Conservation (phyloP, 257 asterid genomes). For the Jasminum sambac region DNA sequence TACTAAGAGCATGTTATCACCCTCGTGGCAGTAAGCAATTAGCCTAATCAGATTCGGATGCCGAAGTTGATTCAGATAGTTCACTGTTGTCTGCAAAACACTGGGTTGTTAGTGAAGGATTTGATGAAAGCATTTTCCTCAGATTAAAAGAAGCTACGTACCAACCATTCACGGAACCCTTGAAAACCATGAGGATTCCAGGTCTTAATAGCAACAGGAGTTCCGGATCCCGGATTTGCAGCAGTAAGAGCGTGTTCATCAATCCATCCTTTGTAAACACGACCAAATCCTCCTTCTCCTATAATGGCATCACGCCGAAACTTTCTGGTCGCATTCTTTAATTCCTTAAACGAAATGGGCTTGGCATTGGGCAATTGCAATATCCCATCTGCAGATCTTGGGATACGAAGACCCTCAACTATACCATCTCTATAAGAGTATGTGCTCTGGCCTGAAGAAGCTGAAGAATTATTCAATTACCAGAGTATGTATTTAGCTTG, state of each 20-base stretch:
- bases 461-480: slow-evolving; percentile 1
- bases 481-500: background rate
- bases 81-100: slow-evolving; percentile 22
- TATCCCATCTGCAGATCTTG: slow-evolving; percentile 17
- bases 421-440: background rate
- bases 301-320: background rate
- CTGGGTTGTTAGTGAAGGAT: background rate
- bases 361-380: background rate
- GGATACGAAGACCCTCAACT: background rate
- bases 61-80: slow-evolving; percentile 24
- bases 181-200: slow-evolving; percentile 7
- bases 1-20: slow-evolving; percentile 18
- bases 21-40: slow-evolving; percentile 29
- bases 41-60: slow-evolving; percentile 34
- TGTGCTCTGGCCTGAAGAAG: background rate
- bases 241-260: slow-evolving; percentile 24
- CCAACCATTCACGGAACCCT: slow-evolving; percentile 28
- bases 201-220: slow-evolving; percentile 24
- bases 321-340: slow-evolving; percentile 15
- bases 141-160: background rate
- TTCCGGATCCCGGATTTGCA: slow-evolving; percentile 28
- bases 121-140: background rate
- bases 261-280: slow-evolving; percentile 32
- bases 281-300: slow-evolving; percentile 22
- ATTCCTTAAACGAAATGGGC: slow-evolving; percentile 15